phyloP scores from a whole-genome alignment of 1,284 basidiomycete species.

The Blastosporella zonata region DNA sequence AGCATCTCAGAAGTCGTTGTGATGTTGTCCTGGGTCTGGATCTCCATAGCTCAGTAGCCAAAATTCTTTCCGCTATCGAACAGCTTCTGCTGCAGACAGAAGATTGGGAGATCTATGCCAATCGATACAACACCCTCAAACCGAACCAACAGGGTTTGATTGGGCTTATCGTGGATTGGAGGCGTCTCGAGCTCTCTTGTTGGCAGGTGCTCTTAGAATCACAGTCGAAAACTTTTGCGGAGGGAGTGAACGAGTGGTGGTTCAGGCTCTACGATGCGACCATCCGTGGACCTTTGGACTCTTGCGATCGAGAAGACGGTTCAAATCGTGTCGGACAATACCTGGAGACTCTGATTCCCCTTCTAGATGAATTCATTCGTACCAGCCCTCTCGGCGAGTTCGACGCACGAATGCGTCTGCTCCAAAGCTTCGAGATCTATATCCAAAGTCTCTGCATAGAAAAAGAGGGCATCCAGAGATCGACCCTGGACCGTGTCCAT shows the following conservation, averaged over 20 bases:
- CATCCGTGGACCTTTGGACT: slow-evolving; percentile 62
- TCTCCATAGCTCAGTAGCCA: slow-evolving; percentile 76
- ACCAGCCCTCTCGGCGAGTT: slow-evolving; percentile 87
- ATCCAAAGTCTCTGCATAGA: slow-evolving; percentile 32
- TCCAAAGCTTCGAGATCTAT: slow-evolving; percentile 67
- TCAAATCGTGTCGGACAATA: slow-evolving; percentile 45
- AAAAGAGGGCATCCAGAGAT: slow-evolving; percentile 26
- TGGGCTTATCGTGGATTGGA: slow-evolving; percentile 84
- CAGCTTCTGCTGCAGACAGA: slow-evolving; percentile 86
- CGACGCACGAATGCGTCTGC: slow-evolving; percentile 62
- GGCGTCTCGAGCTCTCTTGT: slow-evolving; percentile 83
- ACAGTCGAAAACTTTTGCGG: slow-evolving; percentile 60
- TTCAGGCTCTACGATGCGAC: slow-evolving; percentile 86
- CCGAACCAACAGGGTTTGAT: slow-evolving; percentile 66
- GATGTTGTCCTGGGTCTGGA: slow-evolving; percentile 65
- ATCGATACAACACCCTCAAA: slow-evolving; percentile 80
- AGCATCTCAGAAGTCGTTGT: slow-evolving; percentile 80
- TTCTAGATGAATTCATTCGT: slow-evolving; percentile 82
- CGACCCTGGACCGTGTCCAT: slow-evolving; percentile 45
- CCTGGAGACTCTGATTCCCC: slow-evolving; percentile 67
- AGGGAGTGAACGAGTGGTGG: slow-evolving; percentile 82
- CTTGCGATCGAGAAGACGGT: slow-evolving; percentile 35
- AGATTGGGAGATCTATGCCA: slow-evolving; percentile 97
- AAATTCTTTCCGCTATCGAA: slow-evolving; percentile 83
- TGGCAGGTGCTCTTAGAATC: slow-evolving; percentile 85